phyloP scores from a whole-genome alignment of 2,329 filamentous ascomycete species.

The Phyllosticta paracitricarpa region DNA sequence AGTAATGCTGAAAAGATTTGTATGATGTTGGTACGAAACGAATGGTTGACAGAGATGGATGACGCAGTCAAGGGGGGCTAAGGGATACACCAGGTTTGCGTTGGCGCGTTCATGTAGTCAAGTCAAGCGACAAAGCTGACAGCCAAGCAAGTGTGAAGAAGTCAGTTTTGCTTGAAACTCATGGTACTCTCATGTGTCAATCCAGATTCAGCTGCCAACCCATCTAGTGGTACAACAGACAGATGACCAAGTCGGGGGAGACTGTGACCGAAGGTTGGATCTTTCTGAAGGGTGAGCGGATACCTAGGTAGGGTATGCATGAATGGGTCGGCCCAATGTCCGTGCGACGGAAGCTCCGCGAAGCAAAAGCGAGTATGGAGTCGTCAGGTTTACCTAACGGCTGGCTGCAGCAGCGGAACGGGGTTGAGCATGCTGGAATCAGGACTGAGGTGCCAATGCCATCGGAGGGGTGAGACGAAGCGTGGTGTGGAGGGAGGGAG shows the following conservation, averaged over 20 bases:
- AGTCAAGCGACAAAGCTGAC: background rate
- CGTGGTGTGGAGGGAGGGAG: background rate
- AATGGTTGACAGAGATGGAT: background rate
- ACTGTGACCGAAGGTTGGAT: too few relatives aligned
- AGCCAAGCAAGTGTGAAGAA: background rate
- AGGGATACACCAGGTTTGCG: background rate
- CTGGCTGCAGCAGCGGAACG: background rate
- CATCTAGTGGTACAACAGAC: background rate
- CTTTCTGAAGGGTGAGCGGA: too few relatives aligned
- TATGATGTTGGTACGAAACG: background rate
- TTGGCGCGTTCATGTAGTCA: background rate
- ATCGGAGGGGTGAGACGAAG: background rate
- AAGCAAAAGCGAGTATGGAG: background rate
- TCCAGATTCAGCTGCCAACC: background rate
- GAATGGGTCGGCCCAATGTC: background rate
- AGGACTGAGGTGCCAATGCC: background rate
- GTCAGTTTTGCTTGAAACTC: background rate
- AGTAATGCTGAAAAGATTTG: background rate
- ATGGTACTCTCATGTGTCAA: background rate
- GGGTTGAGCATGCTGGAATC: background rate
- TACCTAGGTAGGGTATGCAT: background rate
- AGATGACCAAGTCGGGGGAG: background rate
- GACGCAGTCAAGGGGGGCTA: background rate
- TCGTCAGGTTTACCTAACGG: background rate
- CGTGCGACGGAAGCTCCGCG: background rate